Evolutionary conservation across 371 early-diverging fungal genomes (phyloP), one percentile per base, ranked within the genome.

Genomic region (Syncephalastrum sp.): DNA sequence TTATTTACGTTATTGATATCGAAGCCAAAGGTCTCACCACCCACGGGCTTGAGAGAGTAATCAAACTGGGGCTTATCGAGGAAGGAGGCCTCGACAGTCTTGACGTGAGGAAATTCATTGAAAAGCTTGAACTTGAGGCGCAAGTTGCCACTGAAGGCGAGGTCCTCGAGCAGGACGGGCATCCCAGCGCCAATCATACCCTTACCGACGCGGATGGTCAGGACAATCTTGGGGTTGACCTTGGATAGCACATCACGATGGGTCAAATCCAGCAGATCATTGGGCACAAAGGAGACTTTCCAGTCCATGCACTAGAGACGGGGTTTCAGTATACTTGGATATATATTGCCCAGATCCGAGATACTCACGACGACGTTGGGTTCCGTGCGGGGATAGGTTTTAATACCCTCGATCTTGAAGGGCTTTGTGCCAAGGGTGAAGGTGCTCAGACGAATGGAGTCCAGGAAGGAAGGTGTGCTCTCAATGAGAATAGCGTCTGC

Each of bases 341-440:
- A 10, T 0, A 5, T 10, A 33, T 33, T 0, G 12, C 38, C 7
- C 38, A 12, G 38, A 2, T 10, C 10, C 38, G 38, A 41, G 49
- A 47, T 38, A 19, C 33, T 62, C 61, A 91, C 88, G 56, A 97
- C 88, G 16, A 88, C 81, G 70, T 98, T 95, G 21, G 91, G 89
- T 53, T 90, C 90, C 27, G 89, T 86, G 46, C 85, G 82, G 38
- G 91, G 87, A 62, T 88, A 92, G 1, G 91, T 86, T 61, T 88
- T 88, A 60, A 99, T 88, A n/a, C 84, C 75, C 56, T 96, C 94
- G 38, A 99, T 87, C 5, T 93, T 84, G 47, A 99, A 99, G n/a
- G 98, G 88, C 60, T 92, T 91, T 4, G 95, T 95, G 45, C 99
- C 99, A 63, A 99, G 82, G 14, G 99, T 99, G 65, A 99, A 97